Conservation (phyloP, 768 basidiomycete genomes). For the Panus rudis region DNA sequence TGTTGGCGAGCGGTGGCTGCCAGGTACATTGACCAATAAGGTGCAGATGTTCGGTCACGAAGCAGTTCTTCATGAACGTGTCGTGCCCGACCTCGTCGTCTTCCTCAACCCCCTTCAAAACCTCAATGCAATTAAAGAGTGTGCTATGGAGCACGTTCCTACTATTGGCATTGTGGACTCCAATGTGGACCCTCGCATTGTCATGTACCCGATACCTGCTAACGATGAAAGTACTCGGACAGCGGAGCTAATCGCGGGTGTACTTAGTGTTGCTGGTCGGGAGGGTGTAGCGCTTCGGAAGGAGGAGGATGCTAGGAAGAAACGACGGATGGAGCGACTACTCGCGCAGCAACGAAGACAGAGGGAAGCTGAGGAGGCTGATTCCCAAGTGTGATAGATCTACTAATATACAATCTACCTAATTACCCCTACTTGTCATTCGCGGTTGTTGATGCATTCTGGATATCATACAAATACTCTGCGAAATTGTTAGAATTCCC, state of each 20-base stretch:
- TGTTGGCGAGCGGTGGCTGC: slow-evolving; percentile 85
- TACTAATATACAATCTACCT: slow-evolving; percentile 4
- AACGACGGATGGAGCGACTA: slow-evolving; percentile 6
- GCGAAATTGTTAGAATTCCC: slow-evolving; percentile 17
- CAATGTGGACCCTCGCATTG: slow-evolving; percentile 90
- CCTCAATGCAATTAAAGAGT: slow-evolving; percentile 84
- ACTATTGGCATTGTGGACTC: slow-evolving; percentile 94
- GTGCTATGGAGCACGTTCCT: slow-evolving; percentile 82
- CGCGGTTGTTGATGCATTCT: slow-evolving; percentile 25
- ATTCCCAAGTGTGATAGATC: neutral
- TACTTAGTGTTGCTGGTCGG: slow-evolving; percentile 82
- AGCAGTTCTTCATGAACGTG: slow-evolving; percentile 42
- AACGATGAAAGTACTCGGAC: slow-evolving; percentile 92
- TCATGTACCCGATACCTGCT: slow-evolving; percentile 98
- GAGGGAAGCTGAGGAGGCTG: slow-evolving; percentile 1
- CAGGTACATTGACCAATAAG: slow-evolving; percentile 91
- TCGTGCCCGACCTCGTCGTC: slow-evolving; percentile 82
- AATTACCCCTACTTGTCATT: slow-evolving; percentile 5
- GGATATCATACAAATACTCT: slow-evolving; percentile 71
- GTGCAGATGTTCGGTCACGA: slow-evolving; percentile 62
- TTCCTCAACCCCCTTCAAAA: slow-evolving; percentile 88
- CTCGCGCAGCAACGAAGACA: slow-evolving; percentile 1
- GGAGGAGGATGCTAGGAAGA: slow-evolving; percentile 21
- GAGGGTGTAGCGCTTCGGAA: slow-evolving; percentile 53
- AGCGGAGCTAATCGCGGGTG: slow-evolving; percentile 84